A percentile compares a stretch with the other conserved stretches of the same genome.
phyloP scores from a whole-genome alignment of 805 yeast genomes.

The Myxozyma nipponensis region DNA sequence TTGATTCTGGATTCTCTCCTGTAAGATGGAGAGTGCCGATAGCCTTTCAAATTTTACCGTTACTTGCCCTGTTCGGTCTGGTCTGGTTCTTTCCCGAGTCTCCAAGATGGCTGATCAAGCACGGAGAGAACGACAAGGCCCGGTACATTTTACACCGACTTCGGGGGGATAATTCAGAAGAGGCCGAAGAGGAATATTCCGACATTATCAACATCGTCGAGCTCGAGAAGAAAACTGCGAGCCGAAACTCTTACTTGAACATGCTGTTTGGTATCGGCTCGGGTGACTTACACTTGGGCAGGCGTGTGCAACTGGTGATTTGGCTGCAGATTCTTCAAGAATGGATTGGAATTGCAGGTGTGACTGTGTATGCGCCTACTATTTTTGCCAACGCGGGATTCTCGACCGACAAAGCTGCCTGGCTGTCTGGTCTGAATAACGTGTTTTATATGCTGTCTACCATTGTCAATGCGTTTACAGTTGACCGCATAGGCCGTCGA shows the following conservation, averaged over 20 bases:
- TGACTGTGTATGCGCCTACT: slow-evolving; percentile 10
- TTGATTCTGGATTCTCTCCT: slow-evolving; percentile 39
- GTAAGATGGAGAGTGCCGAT: slow-evolving; percentile 48
- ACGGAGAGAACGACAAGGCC: slow-evolving; percentile 45
- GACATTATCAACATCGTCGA: slow-evolving; percentile 16
- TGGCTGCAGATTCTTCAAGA: slow-evolving; percentile 39
- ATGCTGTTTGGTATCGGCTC: slow-evolving; percentile 41
- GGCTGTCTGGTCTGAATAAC: slow-evolving; percentile 17
- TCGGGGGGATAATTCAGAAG: slow-evolving; percentile 3
- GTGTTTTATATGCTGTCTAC: slow-evolving; percentile 17
- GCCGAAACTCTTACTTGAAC: slow-evolving; percentile 37
- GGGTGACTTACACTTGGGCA: slow-evolving; percentile 5
- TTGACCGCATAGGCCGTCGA: slow-evolving; percentile 26
- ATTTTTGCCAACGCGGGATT: slow-evolving; percentile 12
- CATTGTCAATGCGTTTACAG: slow-evolving; percentile 14
- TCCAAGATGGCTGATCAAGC: slow-evolving; percentile 40
- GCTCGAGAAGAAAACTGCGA: slow-evolving; percentile 14
- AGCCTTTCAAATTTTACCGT: slow-evolving; percentile 49
- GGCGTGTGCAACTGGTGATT: slow-evolving; percentile 30
- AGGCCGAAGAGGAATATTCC: slow-evolving; percentile 4
- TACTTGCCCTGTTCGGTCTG: slow-evolving; percentile 41
- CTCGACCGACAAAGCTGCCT: slow-evolving; percentile 1
- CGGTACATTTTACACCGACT: slow-evolving; percentile 5
- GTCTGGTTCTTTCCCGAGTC: slow-evolving; percentile 47
- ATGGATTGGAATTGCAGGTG: slow-evolving; percentile 46